A percentile compares a stretch with the other conserved stretches of the same genome.
These are phyloP conservation scores for Nephelium lappaceum DNA, from an alignment of 345 rosid species.

Conservation along the genomic window DNA sequence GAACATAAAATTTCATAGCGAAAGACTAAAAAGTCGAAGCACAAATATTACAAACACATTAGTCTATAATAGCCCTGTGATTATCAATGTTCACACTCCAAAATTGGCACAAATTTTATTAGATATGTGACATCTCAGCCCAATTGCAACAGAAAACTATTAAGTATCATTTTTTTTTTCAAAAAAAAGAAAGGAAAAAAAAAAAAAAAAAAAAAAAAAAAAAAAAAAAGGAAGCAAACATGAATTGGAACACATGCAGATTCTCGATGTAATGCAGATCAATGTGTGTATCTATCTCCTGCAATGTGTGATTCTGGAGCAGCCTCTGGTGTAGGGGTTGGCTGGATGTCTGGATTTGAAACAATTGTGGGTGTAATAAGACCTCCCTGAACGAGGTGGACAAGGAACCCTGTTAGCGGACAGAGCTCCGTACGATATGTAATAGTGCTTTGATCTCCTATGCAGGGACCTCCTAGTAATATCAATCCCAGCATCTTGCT, in stretches of 20 bases:
- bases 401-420: slow-evolving; percentile 82
- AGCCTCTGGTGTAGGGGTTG: slow-evolving; percentile 76
- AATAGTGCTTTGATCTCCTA: slow-evolving; percentile 59
- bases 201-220: too few relatives aligned
- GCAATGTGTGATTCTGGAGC: slow-evolving; percentile 77
- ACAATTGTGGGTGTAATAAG: slow-evolving; percentile 83
- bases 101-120: background rate
- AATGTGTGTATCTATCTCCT: slow-evolving; percentile 40
- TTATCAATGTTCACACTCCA: background rate
- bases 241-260: too few relatives aligned
- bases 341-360: slow-evolving; percentile 56
- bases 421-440: slow-evolving; percentile 86
- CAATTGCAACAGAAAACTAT: too few relatives aligned
- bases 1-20: too few relatives aligned
- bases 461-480: slow-evolving; percentile 48
- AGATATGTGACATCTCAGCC: background rate
- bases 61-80: too few relatives aligned
- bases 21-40: too few relatives aligned
- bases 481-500: slow-evolving; percentile 19
- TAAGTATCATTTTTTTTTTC: too few relatives aligned
- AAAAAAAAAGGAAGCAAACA: too few relatives aligned
- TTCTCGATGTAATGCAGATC: background rate
- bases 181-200: too few relatives aligned
- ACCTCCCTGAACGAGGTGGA: slow-evolving; percentile 89
- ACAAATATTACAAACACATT: background rate